Conservation (phyloP, 2,329 filamentous ascomycete species). For the Colletotrichum tropicicola region DNA sequence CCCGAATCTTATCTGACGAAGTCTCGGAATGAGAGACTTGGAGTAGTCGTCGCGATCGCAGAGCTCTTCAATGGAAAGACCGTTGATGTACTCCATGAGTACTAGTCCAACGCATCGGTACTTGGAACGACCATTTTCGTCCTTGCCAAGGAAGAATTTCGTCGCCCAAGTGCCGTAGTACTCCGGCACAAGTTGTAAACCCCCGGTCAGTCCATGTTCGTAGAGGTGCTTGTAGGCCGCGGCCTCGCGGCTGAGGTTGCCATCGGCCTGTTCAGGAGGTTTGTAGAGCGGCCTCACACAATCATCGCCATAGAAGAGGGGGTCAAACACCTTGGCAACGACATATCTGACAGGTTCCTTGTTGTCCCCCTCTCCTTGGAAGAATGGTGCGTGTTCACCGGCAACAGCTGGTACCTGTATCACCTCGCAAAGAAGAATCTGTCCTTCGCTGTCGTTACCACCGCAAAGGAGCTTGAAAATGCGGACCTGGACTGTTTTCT, state of each 20-base stretch:
- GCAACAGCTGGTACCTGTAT: background rate
- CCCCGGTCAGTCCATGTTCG: background rate
- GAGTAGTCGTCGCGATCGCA: background rate
- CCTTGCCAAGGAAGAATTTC: background rate
- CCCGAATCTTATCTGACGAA: background rate
- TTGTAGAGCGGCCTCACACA: background rate
- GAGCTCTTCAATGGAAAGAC: background rate
- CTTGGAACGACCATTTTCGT: rapidly evolving
- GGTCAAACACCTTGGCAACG: background rate
- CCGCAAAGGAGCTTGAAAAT: background rate
- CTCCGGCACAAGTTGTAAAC: background rate
- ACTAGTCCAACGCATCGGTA: background rate
- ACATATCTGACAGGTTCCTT: background rate
- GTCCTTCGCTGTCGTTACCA: background rate
- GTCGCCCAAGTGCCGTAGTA: background rate
- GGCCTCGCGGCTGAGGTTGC: background rate
- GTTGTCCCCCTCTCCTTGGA: too few species aligned
- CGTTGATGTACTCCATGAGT: background rate
- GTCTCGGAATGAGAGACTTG: background rate
- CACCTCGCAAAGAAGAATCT: background rate
- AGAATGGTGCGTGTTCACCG: too few species aligned
- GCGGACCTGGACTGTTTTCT: background rate
- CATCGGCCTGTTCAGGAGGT: background rate
- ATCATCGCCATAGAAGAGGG: background rate
- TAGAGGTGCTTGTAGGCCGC: background rate